These are phyloP conservation scores for Pyrenophora tritici-repentis DNA, from an alignment of 2,329 filamentous ascomycete genomes.

Conservation along the genomic window DNA sequence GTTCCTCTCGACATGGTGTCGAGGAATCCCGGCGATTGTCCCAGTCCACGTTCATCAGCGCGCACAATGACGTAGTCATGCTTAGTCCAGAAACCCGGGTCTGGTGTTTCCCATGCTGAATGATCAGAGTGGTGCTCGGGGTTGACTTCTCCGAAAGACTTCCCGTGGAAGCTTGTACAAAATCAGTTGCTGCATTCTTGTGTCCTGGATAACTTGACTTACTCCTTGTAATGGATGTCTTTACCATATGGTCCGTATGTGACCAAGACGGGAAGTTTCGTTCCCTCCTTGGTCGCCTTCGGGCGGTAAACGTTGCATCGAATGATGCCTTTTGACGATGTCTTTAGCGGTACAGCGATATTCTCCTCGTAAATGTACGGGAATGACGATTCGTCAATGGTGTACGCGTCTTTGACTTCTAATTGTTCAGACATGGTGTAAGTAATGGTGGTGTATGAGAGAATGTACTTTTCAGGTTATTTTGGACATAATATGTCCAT, in stretches of 20 bases:
- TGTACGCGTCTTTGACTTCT: slow-evolving; percentile 41
- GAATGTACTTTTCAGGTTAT: background rate
- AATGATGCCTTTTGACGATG: slow-evolving; percentile 48
- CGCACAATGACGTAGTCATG: slow-evolving; percentile 47
- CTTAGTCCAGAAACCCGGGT: slow-evolving; percentile 48
- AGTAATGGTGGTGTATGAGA: background rate
- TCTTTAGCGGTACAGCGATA: slow-evolving; percentile 53
- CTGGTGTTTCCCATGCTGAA: slow-evolving; percentile 53
- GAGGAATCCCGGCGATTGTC: slow-evolving; percentile 58
- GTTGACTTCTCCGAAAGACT: slow-evolving; percentile 52
- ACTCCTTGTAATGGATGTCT: slow-evolving; percentile 67
- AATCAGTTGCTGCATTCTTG: slow-evolving; percentile 1
- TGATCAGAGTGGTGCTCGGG: slow-evolving; percentile 47
- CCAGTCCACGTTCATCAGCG: slow-evolving; percentile 58
- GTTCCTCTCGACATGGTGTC: slow-evolving; percentile 61
- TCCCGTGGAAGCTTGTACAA: slow-evolving; percentile 52
- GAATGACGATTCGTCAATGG: slow-evolving; percentile 42
- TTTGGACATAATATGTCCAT: slow-evolving; percentile 25
- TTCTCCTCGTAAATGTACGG: slow-evolving; percentile 59
- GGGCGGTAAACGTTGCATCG: slow-evolving; percentile 59
- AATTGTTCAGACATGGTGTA: slow-evolving; percentile 33
- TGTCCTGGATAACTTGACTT: slow-evolving; percentile 5
- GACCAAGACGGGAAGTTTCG: slow-evolving; percentile 63
- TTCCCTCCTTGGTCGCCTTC: slow-evolving; percentile 41
- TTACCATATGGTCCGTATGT: slow-evolving; percentile 78